Base-by-base conservation (phyloP, 2,329 filamentous ascomycete species). In the Fusarium sp. region DNA sequence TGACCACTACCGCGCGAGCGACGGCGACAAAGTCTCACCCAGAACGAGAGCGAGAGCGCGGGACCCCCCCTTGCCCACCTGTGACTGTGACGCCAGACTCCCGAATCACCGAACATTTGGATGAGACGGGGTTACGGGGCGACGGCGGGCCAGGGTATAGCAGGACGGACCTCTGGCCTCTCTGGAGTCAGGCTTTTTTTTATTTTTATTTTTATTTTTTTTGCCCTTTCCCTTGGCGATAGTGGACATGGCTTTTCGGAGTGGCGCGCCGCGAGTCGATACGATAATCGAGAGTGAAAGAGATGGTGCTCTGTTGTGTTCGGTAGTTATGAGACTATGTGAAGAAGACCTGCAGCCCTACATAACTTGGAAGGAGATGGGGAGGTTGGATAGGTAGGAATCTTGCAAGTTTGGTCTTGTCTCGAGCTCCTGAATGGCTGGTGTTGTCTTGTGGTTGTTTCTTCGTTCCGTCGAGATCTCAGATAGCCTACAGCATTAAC, bases 71-170 rank as follows among this genome's bases (percentile, higher is more conserved):
- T 67, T 75, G 72, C 59, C 62, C 70, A 71, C 73, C 46, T 51
- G 46, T 51, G 46, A 51, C 75, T 77, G 75, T 74, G 75, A 77
- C 72, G 73, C 75, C 71, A 76, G 64, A 72, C 75, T 70, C 46
- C 66, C 73, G 69, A 75, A 75, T 70, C 72, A 76, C 71, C 73
- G 67, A 70, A 70, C 62, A 74, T 35, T 68, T 72, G 70, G 70
- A 73, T 71, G 64, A 71, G 72, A 74, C 67, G 70, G 56, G 62
- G 53, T 60, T 57, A 70, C 64, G 65, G 70, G 67, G 67, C 58
- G 64, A 55, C 62, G 60, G 64, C 64, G 67, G 63, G 66, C 62
- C 56, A 56, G 66, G 70, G 65, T 66, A 56, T 66, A 59, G 22
- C 38, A 44, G n/a, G 35, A 36, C 29, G 46, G 24, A 51, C 46